Evolutionary conservation across 495 filamentous ascomycete genomes (phyloP), one percentile per base, ranked within the genome.

Genomic region (Aspergillus coremiiformis): DNA sequence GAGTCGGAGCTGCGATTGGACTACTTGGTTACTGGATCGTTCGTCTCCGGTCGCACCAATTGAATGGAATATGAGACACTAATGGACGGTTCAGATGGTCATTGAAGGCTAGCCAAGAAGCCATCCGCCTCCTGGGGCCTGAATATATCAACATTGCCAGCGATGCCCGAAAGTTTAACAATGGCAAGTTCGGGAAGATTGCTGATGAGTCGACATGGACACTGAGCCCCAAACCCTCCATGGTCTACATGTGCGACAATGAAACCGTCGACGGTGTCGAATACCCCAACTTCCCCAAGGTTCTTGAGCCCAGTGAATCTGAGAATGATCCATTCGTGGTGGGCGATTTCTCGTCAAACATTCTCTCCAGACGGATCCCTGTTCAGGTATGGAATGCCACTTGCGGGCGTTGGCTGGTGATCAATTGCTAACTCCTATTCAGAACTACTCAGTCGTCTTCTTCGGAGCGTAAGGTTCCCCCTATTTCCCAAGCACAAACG

Each of bases 231-330:
- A 73, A 71, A 37, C 73, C 85, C n/a, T 86, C 90, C 0, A 77
- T 91, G 63, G 84, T 90, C 5, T 96, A 96, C 69, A 89, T 82
- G 61, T 96, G 92, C 68, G 89, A 93, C 66, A 96, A 96, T 56
- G 92, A 96, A 61, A 72, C 71, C 5, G 73, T 76, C 8, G 91
- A 96, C 67, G 92, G 93, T 44, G 89, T 96, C n/a, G 92, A 97
- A 63, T 96, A 91, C 61, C 89, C 85, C 12, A 62, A 55, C 3
- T 90, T 94, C 61, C 91, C 92, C 12, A 67, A 77, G 46, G 64
- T 68, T 26, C 73, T 89, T 20, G 81, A 80, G 50, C 54, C 74
- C 2, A 66, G 69, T 49, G 65, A 66, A 20, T 73, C 78, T 42
- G 79, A 77, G 14, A 71, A 77, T 42, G 78, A 81, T 47, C 78